A percentile compares a stretch with the other conserved stretches of the same genome.
These are phyloP conservation scores for Penicillium parvum DNA, from an alignment of 495 filamentous ascomycete genomes.

Conservation along the genomic window DNA sequence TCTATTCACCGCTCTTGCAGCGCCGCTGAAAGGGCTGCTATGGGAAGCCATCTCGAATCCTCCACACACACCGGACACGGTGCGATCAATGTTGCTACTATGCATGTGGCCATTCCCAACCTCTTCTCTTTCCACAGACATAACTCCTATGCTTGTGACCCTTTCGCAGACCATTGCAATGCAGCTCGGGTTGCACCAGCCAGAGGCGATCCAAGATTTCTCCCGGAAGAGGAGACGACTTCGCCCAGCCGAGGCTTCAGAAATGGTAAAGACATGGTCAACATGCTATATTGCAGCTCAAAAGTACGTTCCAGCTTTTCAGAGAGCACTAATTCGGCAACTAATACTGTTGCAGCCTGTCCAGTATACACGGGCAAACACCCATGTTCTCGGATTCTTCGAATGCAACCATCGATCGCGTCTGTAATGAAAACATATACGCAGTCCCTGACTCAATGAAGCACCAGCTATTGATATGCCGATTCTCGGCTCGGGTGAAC, in stretches of 20 bases:
- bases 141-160: conserved; percentile 4
- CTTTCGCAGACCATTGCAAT: conserved; percentile 12
- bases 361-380: conserved; percentile 2
- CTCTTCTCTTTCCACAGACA: conserved; percentile 12
- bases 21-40: conserved; percentile 8
- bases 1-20: background rate
- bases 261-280: conserved; percentile 13
- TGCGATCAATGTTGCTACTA: conserved; percentile 12
- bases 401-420: conserved; percentile 8
- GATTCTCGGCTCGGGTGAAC: conserved; percentile 7
- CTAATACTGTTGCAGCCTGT: conserved; percentile 4
- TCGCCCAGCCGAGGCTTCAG: conserved; percentile 2
- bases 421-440: conserved; percentile 5
- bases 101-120: conserved; percentile 18
- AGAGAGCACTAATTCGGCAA: background rate
- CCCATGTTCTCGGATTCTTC: background rate
- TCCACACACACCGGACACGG: conserved; percentile 11
- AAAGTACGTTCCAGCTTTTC: too few species aligned
- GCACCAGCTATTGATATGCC: conserved; percentile 12
- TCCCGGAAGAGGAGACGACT: conserved; percentile 10
- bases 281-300: conserved; percentile 15
- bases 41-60: conserved; percentile 14
- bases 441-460: conserved; percentile 2
- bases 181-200: conserved; percentile 12
- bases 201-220: conserved; percentile 14